Base-by-base conservation (phyloP, 2,329 filamentous ascomycete genomes). In the Diplocarpon rosae region DNA sequence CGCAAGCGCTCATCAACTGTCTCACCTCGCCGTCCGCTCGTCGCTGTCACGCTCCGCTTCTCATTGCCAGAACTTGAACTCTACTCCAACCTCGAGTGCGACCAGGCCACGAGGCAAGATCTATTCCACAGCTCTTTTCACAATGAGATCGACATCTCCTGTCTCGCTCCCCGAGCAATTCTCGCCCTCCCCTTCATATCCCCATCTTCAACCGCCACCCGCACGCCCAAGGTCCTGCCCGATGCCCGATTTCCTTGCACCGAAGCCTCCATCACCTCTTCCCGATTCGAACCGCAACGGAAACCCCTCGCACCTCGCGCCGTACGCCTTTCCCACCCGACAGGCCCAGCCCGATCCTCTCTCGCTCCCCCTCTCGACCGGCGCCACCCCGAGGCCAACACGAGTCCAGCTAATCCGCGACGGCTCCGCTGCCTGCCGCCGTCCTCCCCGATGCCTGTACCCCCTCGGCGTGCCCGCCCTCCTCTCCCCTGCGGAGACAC, bases 211-310 rank as follows among this genome's bases (percentile, higher is more conserved):
- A 7, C 20, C 20, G 5, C 12, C 24, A 5, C n/a, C 32, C 3
- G 10, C 32, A 16, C 39, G 39, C 34, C 32, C 32, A 42, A 35
- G 17, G 5, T 42, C 39, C 16, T 42, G 39, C 32, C 39, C 39
- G n/a, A 35, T 29, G 14, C 32, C 31, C 8, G 17, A 27, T 28
- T 32, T 32, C 11, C 31, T 35, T 2, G n/a, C 39, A 4, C 20
- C 20, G 20, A 24, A 24, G 7, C 3, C 4, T 4, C 20, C 20
- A 7, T 7, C 20, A 24, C 7, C 20, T 24, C 7, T 7, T 24
- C 20, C 20, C 3, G 20, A 24, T 7, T 24, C 4, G 24, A 8
- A 13, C 24, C 31, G 12, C 4, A 12, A 13, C 13, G 6, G n/a
- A 2, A 36, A 17, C 20, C 7, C 20, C 20, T 24, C 20, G 20